Conservation (phyloP, 768 basidiomycete genomes). For the Kwoniella europaea region DNA sequence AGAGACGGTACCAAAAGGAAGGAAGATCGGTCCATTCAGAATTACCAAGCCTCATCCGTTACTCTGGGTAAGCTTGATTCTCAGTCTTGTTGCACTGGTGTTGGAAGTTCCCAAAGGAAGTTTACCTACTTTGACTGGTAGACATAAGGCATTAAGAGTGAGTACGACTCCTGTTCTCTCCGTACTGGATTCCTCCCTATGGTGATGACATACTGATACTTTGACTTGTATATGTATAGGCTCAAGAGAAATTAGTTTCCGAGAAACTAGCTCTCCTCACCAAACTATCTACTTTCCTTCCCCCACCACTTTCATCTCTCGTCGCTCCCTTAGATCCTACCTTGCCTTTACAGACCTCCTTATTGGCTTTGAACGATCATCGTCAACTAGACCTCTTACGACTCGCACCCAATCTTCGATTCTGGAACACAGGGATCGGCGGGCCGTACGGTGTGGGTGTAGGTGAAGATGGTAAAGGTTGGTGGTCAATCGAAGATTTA, state of each 20-base stretch:
- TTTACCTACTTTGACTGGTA: conserved; percentile 47
- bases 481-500: conserved; percentile 52
- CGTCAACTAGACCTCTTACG: conserved; percentile 21
- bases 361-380: conserved; percentile 9
- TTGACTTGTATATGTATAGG: conserved; percentile 15
- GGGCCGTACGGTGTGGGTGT: conserved; percentile 12
- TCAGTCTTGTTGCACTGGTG: conserved; percentile 43
- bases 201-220: not conserved
- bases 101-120: conserved; percentile 47
- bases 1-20: conserved; percentile 1
- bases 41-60: conserved; percentile 42
- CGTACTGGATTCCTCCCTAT: not conserved
- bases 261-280: conserved; percentile 39
- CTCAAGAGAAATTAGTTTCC: conserved; percentile 36
- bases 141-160: conserved; percentile 49
- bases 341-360: conserved; percentile 6
- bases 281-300: conserved; percentile 46
- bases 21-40: conserved; percentile 29
- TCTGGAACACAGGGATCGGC: conserved; percentile 29
- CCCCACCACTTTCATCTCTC: conserved; percentile 43
- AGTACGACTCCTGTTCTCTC: conserved; percentile 17
- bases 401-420: conserved; percentile 21
- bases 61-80: conserved; percentile 41
- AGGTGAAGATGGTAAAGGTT: conserved; percentile 26
- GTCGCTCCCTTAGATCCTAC: conserved; percentile 21